Conservation (phyloP, 768 basidiomycete species). For the Xerocomus spinulosus region DNA sequence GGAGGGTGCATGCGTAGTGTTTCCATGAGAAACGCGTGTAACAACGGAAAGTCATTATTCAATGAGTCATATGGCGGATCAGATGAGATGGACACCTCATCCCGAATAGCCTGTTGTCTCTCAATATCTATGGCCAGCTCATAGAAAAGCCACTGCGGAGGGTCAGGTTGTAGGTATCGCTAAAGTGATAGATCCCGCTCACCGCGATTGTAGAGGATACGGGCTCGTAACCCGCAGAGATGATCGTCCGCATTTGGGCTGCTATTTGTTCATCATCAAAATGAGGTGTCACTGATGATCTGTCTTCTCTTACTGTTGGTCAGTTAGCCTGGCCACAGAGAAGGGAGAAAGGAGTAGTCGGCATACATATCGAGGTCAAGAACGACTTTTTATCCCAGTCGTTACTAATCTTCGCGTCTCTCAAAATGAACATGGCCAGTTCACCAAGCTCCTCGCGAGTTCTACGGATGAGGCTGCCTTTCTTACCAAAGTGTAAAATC, state of each 20-base stretch:
- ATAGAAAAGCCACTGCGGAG: slow-evolving; percentile 57
- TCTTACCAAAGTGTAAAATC: slow-evolving; percentile 51
- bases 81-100: slow-evolving; percentile 43
- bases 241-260: slow-evolving; percentile 58
- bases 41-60: slow-evolving; percentile 45
- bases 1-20: slow-evolving; percentile 59
- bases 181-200: slow-evolving; percentile 5
- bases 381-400: slow-evolving; percentile 45
- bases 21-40: slow-evolving; percentile 61
- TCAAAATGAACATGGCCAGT: slow-evolving; percentile 50
- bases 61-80: slow-evolving; percentile 52
- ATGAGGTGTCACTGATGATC: slow-evolving; percentile 32
- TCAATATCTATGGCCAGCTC: slow-evolving; percentile 50
- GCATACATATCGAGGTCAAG: slow-evolving; percentile 53
- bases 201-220: slow-evolving; percentile 36
- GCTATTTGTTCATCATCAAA: slow-evolving; percentile 50
- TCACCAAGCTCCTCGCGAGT: slow-evolving; percentile 52
- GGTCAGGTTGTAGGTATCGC: slow-evolving; percentile 3
- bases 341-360: neutral
- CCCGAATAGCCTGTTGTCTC: slow-evolving; percentile 53
- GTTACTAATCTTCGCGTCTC: slow-evolving; percentile 44
- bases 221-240: slow-evolving; percentile 51
- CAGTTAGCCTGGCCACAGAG: slow-evolving; percentile 3
- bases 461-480: slow-evolving; percentile 52
- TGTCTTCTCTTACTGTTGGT: slow-evolving; percentile 40